These are phyloP conservation scores for Pseudocercospora ulei DNA, from an alignment of 2,329 filamentous ascomycete genomes.

Conservation along the genomic window DNA sequence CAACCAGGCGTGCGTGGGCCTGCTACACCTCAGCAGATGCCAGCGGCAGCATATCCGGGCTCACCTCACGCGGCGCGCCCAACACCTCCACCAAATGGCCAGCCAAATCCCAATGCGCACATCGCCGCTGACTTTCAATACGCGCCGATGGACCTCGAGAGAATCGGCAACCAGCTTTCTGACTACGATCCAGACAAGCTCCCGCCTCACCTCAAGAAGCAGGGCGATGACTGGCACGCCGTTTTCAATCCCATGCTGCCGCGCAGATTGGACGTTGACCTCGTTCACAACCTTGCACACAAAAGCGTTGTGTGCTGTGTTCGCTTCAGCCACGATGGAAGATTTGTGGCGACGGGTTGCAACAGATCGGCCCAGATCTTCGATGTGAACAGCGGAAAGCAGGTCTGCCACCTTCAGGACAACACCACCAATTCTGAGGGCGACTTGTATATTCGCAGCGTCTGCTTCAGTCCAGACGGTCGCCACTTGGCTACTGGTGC, in stretches of 20 bases:
- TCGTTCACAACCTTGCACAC: conserved; percentile 85
- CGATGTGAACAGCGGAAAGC: conserved; percentile 76
- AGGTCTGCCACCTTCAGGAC: conserved; percentile 83
- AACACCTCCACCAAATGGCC: conserved; percentile 49
- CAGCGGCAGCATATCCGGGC: conserved; percentile 74
- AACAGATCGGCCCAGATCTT: conserved; percentile 99
- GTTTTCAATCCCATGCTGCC: conserved; percentile 86
- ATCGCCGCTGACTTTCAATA: conserved; percentile 30
- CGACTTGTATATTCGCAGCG: conserved; percentile 92
- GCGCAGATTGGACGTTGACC: conserved; percentile 80
- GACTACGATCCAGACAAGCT: conserved; percentile 81
- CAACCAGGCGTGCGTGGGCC: conserved; percentile 45
- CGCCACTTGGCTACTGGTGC: conserved; percentile 89
- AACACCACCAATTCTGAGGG: conserved; percentile 76
- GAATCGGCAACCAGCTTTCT: conserved; percentile 61
- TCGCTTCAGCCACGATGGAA: conserved; percentile 88
- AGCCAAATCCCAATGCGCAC: conserved; percentile 25
- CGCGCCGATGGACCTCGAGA: conserved; percentile 33
- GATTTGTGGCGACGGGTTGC: conserved; percentile 92
- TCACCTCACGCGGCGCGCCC: conserved; percentile 84
- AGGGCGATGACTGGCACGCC: conserved; percentile 85
- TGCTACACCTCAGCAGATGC: conserved; percentile 85
- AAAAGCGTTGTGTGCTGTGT: conserved; percentile 98
- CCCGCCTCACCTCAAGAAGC: conserved; percentile 77
- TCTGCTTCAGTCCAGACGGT: conserved; percentile 96